These are phyloP conservation scores for Pseudopyricularia javanii DNA, from an alignment of 2,329 filamentous ascomycete genomes.

Conservation along the genomic window DNA sequence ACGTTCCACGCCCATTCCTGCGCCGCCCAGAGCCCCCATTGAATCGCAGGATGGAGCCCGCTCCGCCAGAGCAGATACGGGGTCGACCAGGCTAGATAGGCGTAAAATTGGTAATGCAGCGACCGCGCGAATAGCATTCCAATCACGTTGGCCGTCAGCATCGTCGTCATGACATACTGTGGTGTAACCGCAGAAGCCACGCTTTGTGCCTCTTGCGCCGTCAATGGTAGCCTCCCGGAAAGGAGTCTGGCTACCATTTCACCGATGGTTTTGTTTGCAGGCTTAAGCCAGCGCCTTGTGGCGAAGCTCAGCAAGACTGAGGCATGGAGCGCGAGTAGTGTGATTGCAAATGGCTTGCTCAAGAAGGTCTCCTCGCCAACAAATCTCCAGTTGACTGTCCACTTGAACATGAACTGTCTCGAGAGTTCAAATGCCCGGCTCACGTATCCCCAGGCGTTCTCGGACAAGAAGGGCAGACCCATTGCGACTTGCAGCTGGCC, in stretches of 20 bases:
- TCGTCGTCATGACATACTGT: conserved; percentile 61
- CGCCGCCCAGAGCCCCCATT: conserved; percentile 58
- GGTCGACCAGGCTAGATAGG: conserved; percentile 80
- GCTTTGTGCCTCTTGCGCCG: conserved; percentile 40
- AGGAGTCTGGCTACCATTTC: conserved; percentile 25
- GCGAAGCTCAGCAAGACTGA: conserved; percentile 56
- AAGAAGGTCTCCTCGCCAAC: conserved; percentile 75
- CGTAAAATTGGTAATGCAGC: conserved; percentile 91
- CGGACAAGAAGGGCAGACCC: conserved; percentile 54
- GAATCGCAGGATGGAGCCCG: conserved; percentile 52
- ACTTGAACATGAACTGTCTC: conserved; percentile 86
- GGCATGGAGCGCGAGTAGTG: conserved; percentile 54
- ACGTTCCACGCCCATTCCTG: conserved; percentile 95
- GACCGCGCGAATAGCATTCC: conserved; percentile 79
- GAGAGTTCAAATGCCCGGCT: conserved; percentile 81
- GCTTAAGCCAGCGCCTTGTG: conserved; percentile 58
- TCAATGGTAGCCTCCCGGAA: conserved; percentile 29
- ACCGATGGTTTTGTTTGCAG: conserved; percentile 45
- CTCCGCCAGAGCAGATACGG: conserved; percentile 79
- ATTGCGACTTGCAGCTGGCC: conserved; percentile 62
- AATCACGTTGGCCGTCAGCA: conserved; percentile 65
- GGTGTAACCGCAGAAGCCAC: conserved; percentile 50
- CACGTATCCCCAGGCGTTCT: conserved; percentile 60
- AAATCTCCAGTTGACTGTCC: conserved; percentile 99
- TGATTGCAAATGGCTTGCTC: conserved; percentile 51